These are phyloP conservation scores for Candida schatavii DNA, from an alignment of 805 yeast genomes.

Conservation along the genomic window DNA sequence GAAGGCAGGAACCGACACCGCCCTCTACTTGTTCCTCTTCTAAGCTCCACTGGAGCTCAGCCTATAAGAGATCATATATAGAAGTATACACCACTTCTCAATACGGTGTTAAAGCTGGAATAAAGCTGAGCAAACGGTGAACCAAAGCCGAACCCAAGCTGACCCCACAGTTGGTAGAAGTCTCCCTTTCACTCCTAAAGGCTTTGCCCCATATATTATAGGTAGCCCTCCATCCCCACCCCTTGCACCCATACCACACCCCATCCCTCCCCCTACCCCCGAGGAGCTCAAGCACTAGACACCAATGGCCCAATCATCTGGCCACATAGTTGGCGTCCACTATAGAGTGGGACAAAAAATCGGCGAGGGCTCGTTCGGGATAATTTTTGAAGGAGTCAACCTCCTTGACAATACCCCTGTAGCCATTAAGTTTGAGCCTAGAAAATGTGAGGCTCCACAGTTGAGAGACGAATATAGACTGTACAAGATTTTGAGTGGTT, in stretches of 20 bases:
- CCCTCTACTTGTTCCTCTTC: too few species aligned
- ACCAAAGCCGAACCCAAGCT: too few species aligned
- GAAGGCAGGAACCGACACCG: too few species aligned
- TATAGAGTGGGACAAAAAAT: slow-evolving; percentile 96
- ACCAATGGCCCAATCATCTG: slow-evolving; percentile 40
- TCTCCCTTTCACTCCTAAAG: too few species aligned
- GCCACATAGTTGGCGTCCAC: slow-evolving; percentile 86
- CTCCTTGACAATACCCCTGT: slow-evolving; percentile 89
- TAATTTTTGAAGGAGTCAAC: slow-evolving; percentile 92
- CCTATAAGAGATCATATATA: too few species aligned
- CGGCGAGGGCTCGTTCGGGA: slow-evolving; percentile 98
- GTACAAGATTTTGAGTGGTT: slow-evolving; percentile 82
- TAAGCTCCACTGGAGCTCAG: too few species aligned
- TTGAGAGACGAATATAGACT: slow-evolving; percentile 94
- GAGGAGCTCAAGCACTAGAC: background rate
- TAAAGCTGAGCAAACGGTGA: too few species aligned
- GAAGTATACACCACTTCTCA: too few species aligned
- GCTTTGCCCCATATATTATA: background rate
- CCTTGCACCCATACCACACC: background rate
- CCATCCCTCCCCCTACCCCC: background rate
- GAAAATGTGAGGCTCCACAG: slow-evolving; percentile 97
- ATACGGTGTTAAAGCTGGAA: too few species aligned
- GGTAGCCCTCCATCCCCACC: too few species aligned
- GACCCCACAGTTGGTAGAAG: too few species aligned
- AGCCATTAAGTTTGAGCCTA: slow-evolving; percentile 95